Conservation (phyloP, 495 filamentous ascomycete species). For the Trichocladium uniseriatum region DNA sequence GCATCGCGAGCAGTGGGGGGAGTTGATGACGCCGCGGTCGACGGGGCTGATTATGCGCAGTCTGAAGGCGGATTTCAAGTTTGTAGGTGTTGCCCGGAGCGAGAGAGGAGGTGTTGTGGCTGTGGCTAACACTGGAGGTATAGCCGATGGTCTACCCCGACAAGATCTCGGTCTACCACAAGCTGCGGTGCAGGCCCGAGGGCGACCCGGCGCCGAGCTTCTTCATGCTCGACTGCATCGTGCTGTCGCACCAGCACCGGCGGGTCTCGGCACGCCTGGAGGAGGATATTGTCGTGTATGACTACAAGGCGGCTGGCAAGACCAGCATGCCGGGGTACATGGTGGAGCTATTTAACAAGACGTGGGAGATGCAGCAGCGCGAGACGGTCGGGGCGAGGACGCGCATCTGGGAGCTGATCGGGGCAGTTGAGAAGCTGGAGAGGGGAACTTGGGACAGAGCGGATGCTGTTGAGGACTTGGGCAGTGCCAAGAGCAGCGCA, state of each 20-base stretch:
- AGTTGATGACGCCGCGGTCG: conserved; percentile 55
- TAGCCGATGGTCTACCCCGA: conserved; percentile 89
- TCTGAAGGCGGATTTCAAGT: conserved; percentile 84
- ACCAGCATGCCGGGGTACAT: conserved; percentile 57
- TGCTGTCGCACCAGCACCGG: conserved; percentile 72
- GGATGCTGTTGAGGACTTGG: conserved; percentile 63
- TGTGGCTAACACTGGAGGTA: background rate
- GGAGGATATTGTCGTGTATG: conserved; percentile 80
- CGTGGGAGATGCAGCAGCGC: conserved; percentile 58
- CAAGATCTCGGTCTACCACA: conserved; percentile 81
- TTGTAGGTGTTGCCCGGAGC: conserved; percentile 46
- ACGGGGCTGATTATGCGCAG: conserved; percentile 71
- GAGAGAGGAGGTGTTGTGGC: background rate
- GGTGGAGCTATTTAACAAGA: conserved; percentile 52
- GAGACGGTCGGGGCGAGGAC: conserved; percentile 37
- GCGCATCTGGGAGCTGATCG: conserved; percentile 46
- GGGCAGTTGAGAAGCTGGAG: conserved; percentile 53
- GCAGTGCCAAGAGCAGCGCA: conserved; percentile 35
- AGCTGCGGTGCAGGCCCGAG: conserved; percentile 44
- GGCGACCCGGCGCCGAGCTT: conserved; percentile 20
- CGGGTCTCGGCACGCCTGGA: conserved; percentile 67
- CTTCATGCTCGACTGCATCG: conserved; percentile 46
- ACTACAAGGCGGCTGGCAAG: conserved; percentile 57
- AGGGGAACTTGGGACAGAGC: conserved; percentile 62
- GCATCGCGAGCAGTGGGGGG: conserved; percentile 52